Evolutionary conservation across 768 basidiomycete genomes (phyloP), one percentile per base, ranked within the genome.

Genomic region (Boletus sensibilis): DNA sequence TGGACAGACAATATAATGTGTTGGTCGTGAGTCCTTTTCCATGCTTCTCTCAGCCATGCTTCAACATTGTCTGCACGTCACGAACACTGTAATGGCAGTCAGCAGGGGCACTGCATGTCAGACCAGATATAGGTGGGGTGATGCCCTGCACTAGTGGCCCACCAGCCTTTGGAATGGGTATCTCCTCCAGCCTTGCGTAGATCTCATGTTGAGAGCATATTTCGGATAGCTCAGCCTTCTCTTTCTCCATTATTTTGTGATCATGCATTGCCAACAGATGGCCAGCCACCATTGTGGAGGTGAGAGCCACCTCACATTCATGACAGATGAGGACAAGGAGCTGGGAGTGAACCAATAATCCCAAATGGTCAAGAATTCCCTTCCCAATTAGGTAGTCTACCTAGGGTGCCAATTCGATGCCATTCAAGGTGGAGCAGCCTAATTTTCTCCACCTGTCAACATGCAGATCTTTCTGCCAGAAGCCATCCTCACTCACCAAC

Each of bases 101-200:
- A 3, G 25, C 20, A 3, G 12, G 10, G 1, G 55, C 49, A 5
- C 5, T 38, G 25, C 55, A 56, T 0, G 42, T 33, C 23, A 50
- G 29, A n/a, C 49, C 55, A 7, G 33, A 29, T 14, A 56, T 12
- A 10, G 48, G 50, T 0, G 37, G 20, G 16, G 43, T 20, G 1
- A 56, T 51, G 11, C 38, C 50, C 33, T 52, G 35, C 20, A 56
- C 55, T 29, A 43, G 55, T 4, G 49, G 55, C 10, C 55, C 35
- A 0, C 55, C 49, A 38, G 55, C 18, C 47, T 37, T 37, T 5
- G 48, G 54, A 35, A 21, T 6, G 3, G 27, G 10, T 2, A 55
- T 48, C 5, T 37, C 20, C 41, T 55, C 48, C 5, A n/a, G 48
- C 5, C n/a, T 47, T 10, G 35, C 23, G 5, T 34, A 48, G 21